These are phyloP conservation scores for Paraleonurus japonicus DNA, from an alignment of 257 asterid genomes.

Conservation along the genomic window DNA sequence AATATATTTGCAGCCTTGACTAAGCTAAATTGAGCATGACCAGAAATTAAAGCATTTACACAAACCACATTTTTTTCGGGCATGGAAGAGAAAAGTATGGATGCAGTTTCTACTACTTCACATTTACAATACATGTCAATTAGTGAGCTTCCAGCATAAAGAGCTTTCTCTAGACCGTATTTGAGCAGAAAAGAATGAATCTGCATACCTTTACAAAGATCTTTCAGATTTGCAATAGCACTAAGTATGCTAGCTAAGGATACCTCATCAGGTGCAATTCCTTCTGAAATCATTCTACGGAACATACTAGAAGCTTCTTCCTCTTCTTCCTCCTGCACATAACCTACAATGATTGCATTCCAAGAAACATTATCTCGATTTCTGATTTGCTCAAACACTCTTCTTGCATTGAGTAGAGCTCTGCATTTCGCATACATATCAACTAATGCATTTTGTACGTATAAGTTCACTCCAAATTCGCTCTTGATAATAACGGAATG, in stretches of 20 bases:
- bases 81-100: constrained; percentile 56
- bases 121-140: constrained; percentile 92
- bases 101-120: constrained; percentile 54
- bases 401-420: constrained; percentile 53
- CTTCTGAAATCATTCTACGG: constrained; percentile 53
- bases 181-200: constrained; percentile 67
- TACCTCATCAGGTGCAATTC: constrained; percentile 75
- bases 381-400: constrained; percentile 53
- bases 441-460: constrained; percentile 78
- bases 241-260: constrained; percentile 79
- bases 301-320: constrained; percentile 65
- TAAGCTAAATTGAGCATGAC: constrained; percentile 51
- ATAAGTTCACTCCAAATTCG: constrained; percentile 54
- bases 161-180: constrained; percentile 64
- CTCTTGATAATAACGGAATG: constrained; percentile 67
- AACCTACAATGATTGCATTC: constrained; percentile 87
- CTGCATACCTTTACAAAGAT: constrained; percentile 63
- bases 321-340: constrained; percentile 70
- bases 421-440: constrained; percentile 93
- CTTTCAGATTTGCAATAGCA: constrained; percentile 58
- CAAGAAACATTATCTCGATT: constrained; percentile 75
- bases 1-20: constrained; percentile 43
- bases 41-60: constrained; percentile 72
- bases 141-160: constrained; percentile 79
- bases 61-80: constrained; percentile 61